These are phyloP conservation scores for Globisporangium ultimum DNA, from an alignment of 352 stramenopile species.

Conservation along the genomic window DNA sequence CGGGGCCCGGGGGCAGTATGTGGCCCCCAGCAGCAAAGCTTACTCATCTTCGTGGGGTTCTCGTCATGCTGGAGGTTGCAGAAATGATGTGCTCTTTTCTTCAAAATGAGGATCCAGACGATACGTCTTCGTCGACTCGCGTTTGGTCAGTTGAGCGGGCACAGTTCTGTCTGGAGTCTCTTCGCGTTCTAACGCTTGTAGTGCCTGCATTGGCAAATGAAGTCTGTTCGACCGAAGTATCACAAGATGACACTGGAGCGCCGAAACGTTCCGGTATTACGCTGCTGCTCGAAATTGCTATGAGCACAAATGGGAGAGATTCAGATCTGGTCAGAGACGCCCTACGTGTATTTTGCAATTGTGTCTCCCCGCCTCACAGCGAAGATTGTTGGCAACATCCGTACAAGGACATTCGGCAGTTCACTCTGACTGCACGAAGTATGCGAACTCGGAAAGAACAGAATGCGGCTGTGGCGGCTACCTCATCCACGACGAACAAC, in stretches of 20 bases:
- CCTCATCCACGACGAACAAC: neutral
- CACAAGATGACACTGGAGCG: slow-evolving; percentile 34
- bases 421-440: slow-evolving; percentile 63
- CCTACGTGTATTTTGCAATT: slow-evolving; percentile 80
- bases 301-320: slow-evolving; percentile 67
- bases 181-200: slow-evolving; percentile 72
- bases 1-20: slow-evolving; percentile 50
- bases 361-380: slow-evolving; percentile 68
- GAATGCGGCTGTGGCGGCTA: neutral
- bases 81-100: slow-evolving; percentile 63
- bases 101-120: slow-evolving; percentile 50
- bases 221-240: slow-evolving; percentile 73
- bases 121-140: slow-evolving; percentile 45
- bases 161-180: slow-evolving; percentile 75
- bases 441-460: slow-evolving; percentile 54
- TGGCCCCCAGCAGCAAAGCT: slow-evolving; percentile 74
- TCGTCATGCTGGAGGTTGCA: slow-evolving; percentile 80
- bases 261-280: slow-evolving; percentile 55
- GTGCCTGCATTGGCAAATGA: slow-evolving; percentile 65
- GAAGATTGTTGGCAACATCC: slow-evolving; percentile 85
- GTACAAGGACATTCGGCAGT: slow-evolving; percentile 82
- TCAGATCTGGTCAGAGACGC: slow-evolving; percentile 73
- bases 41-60: slow-evolving; percentile 63
- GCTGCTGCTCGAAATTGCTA: slow-evolving; percentile 75
- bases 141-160: slow-evolving; percentile 77